These are phyloP conservation scores for Boeremia lycopersici DNA, from an alignment of 2,329 filamentous ascomycete genomes.

Conservation along the genomic window DNA sequence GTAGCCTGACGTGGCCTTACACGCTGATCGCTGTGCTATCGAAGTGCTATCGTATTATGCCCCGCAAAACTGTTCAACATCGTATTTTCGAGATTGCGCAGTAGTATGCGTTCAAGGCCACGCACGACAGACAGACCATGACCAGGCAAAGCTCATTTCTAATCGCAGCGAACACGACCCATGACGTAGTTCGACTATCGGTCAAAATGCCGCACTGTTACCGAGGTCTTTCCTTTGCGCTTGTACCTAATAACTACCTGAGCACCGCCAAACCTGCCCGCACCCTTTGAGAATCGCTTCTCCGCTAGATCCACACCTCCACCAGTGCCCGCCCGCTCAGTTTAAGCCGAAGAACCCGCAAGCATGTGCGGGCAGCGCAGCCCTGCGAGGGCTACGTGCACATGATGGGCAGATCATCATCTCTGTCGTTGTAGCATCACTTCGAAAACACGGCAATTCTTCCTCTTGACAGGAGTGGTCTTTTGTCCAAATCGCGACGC, in stretches of 20 bases:
- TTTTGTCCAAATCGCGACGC: conserved; percentile 25
- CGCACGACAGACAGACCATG: neutral
- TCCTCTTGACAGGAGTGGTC: conserved; percentile 7
- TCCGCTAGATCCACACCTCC: conserved; percentile 1
- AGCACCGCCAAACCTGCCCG: neutral
- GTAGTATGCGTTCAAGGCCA: neutral
- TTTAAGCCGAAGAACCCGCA: conserved; percentile 34
- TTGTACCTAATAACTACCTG: neutral
- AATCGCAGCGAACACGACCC: conserved; percentile 7
- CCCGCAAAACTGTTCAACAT: conserved; percentile 5
- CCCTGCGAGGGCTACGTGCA: conserved; percentile 27
- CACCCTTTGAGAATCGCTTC: neutral
- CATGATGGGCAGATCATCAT: conserved; percentile 31
- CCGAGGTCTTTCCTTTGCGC: neutral
- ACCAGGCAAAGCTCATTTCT: neutral
- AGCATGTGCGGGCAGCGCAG: conserved; percentile 29
- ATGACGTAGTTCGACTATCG: conserved; percentile 12
- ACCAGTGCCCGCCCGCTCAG: conserved; percentile 12
- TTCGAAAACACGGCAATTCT: conserved; percentile 33
- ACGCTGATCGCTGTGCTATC: conserved; percentile 9
- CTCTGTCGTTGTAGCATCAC: conserved; percentile 32
- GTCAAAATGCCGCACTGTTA: conserved; percentile 2
- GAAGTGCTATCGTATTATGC: conserved; percentile 1
- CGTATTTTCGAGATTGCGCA: conserved; percentile 11
- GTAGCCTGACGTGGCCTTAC: conserved; percentile 1